Percentiles rank a stretch among this genome's conserved stretches.
Conservation (phyloP, 169 alveolate genomes). For the Hepatocystis sp. region DNA sequence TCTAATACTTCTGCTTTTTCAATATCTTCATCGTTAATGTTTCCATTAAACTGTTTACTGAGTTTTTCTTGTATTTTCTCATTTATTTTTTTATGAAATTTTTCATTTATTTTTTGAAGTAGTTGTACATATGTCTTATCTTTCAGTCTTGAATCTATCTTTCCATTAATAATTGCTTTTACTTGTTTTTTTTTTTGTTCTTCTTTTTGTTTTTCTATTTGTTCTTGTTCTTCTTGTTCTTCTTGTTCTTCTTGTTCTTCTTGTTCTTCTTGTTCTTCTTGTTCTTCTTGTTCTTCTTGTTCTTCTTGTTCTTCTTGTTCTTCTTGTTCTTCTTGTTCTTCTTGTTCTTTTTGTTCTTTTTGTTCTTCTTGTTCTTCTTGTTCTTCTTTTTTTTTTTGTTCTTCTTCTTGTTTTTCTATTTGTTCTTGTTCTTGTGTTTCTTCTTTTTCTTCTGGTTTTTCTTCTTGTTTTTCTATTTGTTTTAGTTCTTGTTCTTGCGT, state of each 20-base stretch:
- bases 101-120: no score
- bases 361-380: background rate
- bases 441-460: conserved; percentile 2
- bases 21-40: background rate
- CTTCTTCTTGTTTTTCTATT: background rate
- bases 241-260: background rate
- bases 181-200: no score
- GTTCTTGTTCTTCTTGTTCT: background rate
- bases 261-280: background rate
- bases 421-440: background rate
- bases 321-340: no score
- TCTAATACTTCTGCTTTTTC: background rate
- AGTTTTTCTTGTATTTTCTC: no score
- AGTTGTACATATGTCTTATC: no score
- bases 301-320: no score
- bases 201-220: no score
- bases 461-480: background rate
- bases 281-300: no score
- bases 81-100: no score
- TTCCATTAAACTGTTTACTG: background rate
- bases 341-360: background rate
- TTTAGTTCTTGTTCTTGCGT: background rate
- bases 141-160: no score
- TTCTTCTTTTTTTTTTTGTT: background rate
- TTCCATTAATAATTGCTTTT: no score